Evolutionary conservation across 352 stramenopile genomes (phyloP), one percentile per base, ranked within the genome.

Genomic region (Globisporangium alternatum): DNA sequence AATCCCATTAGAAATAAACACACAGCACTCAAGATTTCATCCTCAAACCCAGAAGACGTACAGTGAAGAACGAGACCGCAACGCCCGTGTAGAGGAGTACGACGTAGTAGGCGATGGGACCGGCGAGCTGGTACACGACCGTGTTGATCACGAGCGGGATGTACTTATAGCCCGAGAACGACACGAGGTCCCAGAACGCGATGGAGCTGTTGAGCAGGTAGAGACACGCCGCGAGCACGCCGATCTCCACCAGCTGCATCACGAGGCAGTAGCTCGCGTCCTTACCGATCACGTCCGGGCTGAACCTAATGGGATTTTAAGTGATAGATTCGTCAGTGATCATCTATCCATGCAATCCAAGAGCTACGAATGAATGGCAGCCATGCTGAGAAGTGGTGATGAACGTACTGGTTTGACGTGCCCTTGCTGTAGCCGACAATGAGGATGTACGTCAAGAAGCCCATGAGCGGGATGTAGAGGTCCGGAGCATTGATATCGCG

Each of bases 151-250:
- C 91, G n/a, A 99, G 77, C 30, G 93, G 90, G 44, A 99, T 93
- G 81, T 99, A 99, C 81, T 99, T 99, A 91, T 99, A 99, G 60
- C 97, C 97, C 13, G 96, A 98, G 74, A 98, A 98, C 39, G 91
- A 92, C 54, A 98, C 82, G 52, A 99, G 72, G 74, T 99, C 98
- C 44, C 99, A 79, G 48, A 98, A 93, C 37, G 90, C 85, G 62
- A 98, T 88, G 3, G 91, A 90, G 60, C 89, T 93, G 65, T 96
- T 91, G 65, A 99, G 87, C 47, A 98, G 71, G 72, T 99, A 99
- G 48, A 99, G 87, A 49, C 94, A 97, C 48, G 97, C 81, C 13
- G 95, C 89, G 61, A 99, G 88, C 44, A 97, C 76, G 30, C 95
- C 81, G n/a, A 99, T 97, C 75, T 97, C 90, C 15, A 97, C 68